A percentile compares a stretch with the other conserved stretches of the same genome.
These are phyloP conservation scores for Escovopsis weberi DNA, from an alignment of 2,329 filamentous ascomycete species.

Conservation along the genomic window DNA sequence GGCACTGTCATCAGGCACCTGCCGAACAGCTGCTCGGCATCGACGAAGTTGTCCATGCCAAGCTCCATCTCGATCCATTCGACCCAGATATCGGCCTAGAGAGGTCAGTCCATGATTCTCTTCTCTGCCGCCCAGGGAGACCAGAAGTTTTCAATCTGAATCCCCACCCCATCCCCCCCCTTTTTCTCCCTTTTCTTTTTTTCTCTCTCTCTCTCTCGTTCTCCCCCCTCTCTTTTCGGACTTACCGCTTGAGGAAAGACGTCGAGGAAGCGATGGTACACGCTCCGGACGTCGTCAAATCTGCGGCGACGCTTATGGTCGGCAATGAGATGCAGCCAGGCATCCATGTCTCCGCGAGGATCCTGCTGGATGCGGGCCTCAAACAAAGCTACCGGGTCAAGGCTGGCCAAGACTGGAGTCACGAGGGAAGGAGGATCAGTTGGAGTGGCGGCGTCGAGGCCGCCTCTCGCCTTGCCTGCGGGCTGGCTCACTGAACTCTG, in stretches of 20 bases:
- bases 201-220: too few species aligned
- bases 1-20: constrained; percentile 64
- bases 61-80: constrained; percentile 83
- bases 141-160: not conserved
- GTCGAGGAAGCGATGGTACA: constrained; percentile 76
- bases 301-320: constrained; percentile 74
- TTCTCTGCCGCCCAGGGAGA: not conserved
- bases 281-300: constrained; percentile 62
- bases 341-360: constrained; percentile 79
- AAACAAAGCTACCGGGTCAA: constrained; percentile 62
- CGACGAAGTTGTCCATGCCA: constrained; percentile 65
- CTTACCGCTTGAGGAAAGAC: constrained; percentile 85
- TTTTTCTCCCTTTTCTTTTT: not conserved
- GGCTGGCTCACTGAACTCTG: constrained; percentile 7
- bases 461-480: constrained; percentile 9
- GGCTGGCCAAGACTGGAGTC: constrained; percentile 25
- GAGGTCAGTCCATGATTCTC: constrained; percentile 4
- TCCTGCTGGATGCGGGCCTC: constrained; percentile 90
- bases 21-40: constrained; percentile 72
- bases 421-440: constrained; percentile 17
- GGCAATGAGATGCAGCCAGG: constrained; percentile 76
- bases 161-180: not conserved
- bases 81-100: constrained; percentile 81
- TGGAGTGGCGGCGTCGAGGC: constrained; percentile 8
- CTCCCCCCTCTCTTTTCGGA: constrained; percentile 11